Evolutionary conservation across 1,284 basidiomycete genomes (phyloP), one percentile per base, ranked within the genome.

Genomic region (Microbotryum intermedium): DNA sequence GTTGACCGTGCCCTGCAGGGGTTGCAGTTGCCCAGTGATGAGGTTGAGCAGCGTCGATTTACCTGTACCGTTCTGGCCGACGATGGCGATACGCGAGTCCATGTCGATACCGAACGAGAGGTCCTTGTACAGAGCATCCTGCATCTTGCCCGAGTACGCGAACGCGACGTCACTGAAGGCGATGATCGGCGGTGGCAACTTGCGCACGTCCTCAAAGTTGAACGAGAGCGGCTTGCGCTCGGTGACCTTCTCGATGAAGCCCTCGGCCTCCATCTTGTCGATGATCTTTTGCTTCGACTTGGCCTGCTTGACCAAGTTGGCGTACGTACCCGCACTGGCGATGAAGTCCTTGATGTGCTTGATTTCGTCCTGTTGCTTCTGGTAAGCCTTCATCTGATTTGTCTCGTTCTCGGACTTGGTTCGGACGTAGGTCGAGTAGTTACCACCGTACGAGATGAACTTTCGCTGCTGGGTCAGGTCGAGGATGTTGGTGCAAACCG

Each of bases 241-340:
- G 73, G 90, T 87, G 59, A 97, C 80, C 76, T 90, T 90, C 78
- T 97, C 90, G 72, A 97, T 82, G 48, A 97, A 81, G 71, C 94
- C 94, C 16, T 93, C 94, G n/a, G 94, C 94, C 81, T 97, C 94
- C 94, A 98, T 97, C 84, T 98, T 98, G 82, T 98, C 94, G 76
- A 98, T 95, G 68, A 95, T 95, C 80, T 72, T 50, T 77, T 97
- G 94, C 79, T 98, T 98, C 53, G 92, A 97, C 80, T 98, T 97
- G 72, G 94, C 94, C 78, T 98, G 94, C 75, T 87, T 90, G 73
- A 97, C 94, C 71, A 97, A 83, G 77, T 97, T 98, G 73, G 94
- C 94, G 74, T 97, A 97, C 50, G 94, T 97, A 84, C 94, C 94
- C 48, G 94, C 94, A 47, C 89, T 93, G 18, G 94, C 91, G 71